Conservation (phyloP, 2,329 filamentous ascomycete species). For the Aureobasidium uvarum region DNA sequence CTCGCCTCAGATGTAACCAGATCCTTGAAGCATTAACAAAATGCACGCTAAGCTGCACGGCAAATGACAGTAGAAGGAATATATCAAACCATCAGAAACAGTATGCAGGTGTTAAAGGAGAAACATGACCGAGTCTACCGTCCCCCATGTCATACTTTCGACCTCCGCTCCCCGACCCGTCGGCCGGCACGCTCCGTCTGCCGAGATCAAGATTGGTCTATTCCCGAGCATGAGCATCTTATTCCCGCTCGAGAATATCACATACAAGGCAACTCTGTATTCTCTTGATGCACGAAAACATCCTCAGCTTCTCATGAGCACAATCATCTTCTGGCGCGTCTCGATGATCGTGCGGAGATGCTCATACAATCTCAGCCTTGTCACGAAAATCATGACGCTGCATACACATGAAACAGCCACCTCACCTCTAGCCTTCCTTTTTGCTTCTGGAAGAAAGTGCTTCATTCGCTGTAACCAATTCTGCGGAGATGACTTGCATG, state of each 20-base stretch:
- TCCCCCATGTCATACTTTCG: not conserved
- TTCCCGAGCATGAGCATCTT: not conserved
- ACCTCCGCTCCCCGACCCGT: not conserved
- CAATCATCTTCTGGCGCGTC: too few relatives aligned
- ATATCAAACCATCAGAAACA: constrained; percentile 13
- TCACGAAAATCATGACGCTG: not conserved
- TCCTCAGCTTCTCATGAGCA: too few relatives aligned
- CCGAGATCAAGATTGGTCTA: not conserved
- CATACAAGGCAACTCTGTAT: too few relatives aligned
- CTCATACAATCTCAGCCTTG: constrained; percentile 1
- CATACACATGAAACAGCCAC: constrained; percentile 16
- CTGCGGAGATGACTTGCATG: constrained; percentile 1
- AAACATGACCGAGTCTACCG: constrained; percentile 3
- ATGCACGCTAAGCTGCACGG: constrained; percentile 12
- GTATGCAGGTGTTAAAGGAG: constrained; percentile 3
- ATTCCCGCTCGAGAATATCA: not conserved
- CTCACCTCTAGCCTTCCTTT: not conserved
- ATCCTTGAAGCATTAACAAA: not conserved
- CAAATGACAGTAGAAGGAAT: not conserved
- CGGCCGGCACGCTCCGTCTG: constrained; percentile 16
- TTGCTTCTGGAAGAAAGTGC: constrained; percentile 3
- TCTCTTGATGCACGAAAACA: too few relatives aligned
- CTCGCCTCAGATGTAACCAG: too few relatives aligned
- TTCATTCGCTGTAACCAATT: not conserved
- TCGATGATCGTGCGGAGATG: not conserved